These are phyloP conservation scores for Trichoderma asperellum DNA, from an alignment of 2,329 filamentous ascomycete species.

Conservation along the genomic window DNA sequence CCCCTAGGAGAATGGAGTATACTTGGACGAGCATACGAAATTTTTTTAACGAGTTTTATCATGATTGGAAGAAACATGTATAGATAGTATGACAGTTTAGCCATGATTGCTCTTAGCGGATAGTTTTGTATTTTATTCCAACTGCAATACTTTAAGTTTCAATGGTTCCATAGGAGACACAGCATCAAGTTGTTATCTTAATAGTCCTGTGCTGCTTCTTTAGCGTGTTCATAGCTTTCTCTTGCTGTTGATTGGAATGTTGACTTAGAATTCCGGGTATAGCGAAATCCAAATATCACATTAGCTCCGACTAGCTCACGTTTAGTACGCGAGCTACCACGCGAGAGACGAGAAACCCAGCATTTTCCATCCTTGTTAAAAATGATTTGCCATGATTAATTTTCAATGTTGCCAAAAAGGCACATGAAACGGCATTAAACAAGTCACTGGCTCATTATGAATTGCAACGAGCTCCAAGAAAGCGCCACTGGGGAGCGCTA, in stretches of 20 bases:
- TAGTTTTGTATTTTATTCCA: neutral
- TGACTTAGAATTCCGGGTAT: neutral
- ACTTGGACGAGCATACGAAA: neutral
- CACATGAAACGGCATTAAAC: neutral
- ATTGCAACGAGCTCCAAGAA: conserved; percentile 45
- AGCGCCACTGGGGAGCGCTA: conserved; percentile 40
- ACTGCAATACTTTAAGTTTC: neutral
- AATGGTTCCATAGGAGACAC: neutral
- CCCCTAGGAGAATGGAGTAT: neutral
- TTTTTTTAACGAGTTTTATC: neutral
- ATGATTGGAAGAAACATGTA: neutral
- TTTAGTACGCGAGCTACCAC: neutral
- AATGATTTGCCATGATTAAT: neutral
- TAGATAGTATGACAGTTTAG: too few relatives aligned
- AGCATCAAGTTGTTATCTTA: neutral
- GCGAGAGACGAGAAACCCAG: neutral
- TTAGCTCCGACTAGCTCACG: neutral
- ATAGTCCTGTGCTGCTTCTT: neutral
- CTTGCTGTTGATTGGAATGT: neutral
- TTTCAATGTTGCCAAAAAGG: neutral
- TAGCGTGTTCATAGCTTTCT: neutral
- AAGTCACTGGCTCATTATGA: conserved; percentile 36
- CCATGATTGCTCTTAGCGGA: neutral
- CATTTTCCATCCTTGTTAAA: neutral
- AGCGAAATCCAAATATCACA: neutral